Base-by-base conservation (phyloP, 139 green algal species). In the Chlorella sp. region DNA sequence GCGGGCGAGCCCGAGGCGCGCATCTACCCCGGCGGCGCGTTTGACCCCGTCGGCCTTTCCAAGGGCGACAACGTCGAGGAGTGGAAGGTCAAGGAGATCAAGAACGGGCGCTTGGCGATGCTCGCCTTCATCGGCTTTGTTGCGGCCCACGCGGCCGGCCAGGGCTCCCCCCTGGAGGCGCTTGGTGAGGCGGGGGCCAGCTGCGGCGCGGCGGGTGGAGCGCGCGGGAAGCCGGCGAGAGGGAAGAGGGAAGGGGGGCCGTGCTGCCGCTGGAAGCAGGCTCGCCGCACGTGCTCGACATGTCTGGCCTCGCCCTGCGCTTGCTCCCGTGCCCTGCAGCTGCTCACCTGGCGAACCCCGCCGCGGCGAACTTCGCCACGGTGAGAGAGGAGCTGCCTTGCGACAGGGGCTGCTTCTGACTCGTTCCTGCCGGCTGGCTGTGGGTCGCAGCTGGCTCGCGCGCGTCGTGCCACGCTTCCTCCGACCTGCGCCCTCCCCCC, bases 61-160 rank as follows among this genome's bases (percentile, higher is more conserved):
- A 97, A 97, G 87, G 90, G 86, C n/a, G n/a, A n/a, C 81, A 82
- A 74, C 72, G 17, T 85, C n/a, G 88, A 94, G 42, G 79, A 86
- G 67, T 67, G 90, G 29, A 96, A 97, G 88, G 78, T 94, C 27
- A 95, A 96, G 89, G 93, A 97, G 90, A 88, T 98, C 76, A 97
- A 97, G 91, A 98, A 98, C 82, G 93, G 91, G 64, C 87, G 91
- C 72, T 83, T 97, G 21, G 89, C 89, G 29, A 93, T 93, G 90
- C 33, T 91, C 38, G 83, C 86, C 17, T 91, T 85, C 76, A 17
- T 91, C 9, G 90, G 89, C 79, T 94, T 94, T 79, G 36, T 91
- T 33, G 81, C 69, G 35, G 92, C 97, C 89, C 87, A 97, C 81
- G 84, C 86, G 17, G 94, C 90, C 76, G 96, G 85, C 60, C 91